Base-by-base conservation (phyloP, 331 rosid genomes). In the Saraca asoca region DNA sequence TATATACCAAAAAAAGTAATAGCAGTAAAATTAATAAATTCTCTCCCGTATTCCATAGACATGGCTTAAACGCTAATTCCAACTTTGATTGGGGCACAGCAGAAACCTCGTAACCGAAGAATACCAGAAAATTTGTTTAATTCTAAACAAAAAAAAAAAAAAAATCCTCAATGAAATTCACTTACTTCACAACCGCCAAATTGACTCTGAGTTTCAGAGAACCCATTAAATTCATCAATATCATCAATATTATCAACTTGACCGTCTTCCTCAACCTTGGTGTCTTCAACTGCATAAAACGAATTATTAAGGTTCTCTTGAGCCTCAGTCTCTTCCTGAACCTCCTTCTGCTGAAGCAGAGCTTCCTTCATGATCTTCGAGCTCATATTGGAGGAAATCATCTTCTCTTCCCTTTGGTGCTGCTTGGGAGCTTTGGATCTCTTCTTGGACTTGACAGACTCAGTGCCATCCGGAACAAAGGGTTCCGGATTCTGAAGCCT, bases 401-500 rank as follows among this genome's bases (percentile, higher is more conserved):
- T 69, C 61, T 69, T 74, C 45, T 78, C 90, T 41, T 86, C 90
- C 70, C 58, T 58, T 64, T 87, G 97, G 79, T 81, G 90, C 43
- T 68, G 76, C 64, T 86, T 93, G 12, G 84, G 78, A 14, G 68
- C 75, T 62, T 87, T 88, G 8, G 81, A 72, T 0, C 68, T 78
- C 79, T 73, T 73, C 82, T 79, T 92, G 2, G 80, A 68, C 48
- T 80, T 68, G 51, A 76, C 75, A 0, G 73, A 45, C 20, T 66
- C 84, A 0, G 76, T 62, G 16, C 82, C 95, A 2, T 75, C 83
- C 0, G 86, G 78, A 9, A 75, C 76, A 12, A 93, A 93, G 0
- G 91, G 84, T 43, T 87, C 91, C 1, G 97, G 98, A 48, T 93
- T 93, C 78, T 75, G 87, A 34, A 73, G 74, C 74, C 90, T 83